Evolutionary conservation across 2,329 filamentous ascomycete species (phyloP), one percentile per base, ranked within the genome.

Genomic region (Coleophoma crateriformis): DNA sequence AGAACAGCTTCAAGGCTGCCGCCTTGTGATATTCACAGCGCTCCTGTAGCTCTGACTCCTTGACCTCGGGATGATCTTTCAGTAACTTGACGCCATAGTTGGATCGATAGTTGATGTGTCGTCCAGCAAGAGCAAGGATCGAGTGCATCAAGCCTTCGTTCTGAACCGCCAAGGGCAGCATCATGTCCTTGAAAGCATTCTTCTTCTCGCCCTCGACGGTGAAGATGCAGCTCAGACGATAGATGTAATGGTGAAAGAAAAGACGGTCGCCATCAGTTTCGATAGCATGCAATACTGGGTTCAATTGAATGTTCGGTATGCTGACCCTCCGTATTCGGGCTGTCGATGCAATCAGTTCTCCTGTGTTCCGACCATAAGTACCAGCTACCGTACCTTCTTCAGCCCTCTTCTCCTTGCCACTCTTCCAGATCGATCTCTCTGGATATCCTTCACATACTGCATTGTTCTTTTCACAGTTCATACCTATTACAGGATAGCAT

Each of bases 391-490:
- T 71, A 81, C 80, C 79, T 71, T 89, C 83, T 71, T 87, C 84
- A 33, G 81, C 77, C 63, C 77, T 64, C 27, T 38, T 85, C 66
- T 92, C 87, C 64, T 82, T 89, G 27, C 90, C 89, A 62, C 88
- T 91, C 67, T 85, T 89, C 90, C 90, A 96, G 47, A 90, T 79
- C 51, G 88, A 86, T 65, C 90, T 90, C 54, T 89, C 86, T 46
- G 88, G 88, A 63, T 95, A 96, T 12, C 90, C 90, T 68, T 95
- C 90, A 64, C 90, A 96, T 12, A 91, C 82, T 12, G 95, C 88
- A 8, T 90, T 89, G 65, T 95, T 96, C 75, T 95, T 96, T 69
- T 94, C 86, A 63, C 90, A 96, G 61, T 95, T 95, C 67, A 89
- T 77, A 60, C 88, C 86, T 90, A 50, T 50, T 55, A 66, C 27